These are phyloP conservation scores for Emericellopsis cladophorae DNA, from an alignment of 2,329 filamentous ascomycete species.

Conservation along the genomic window DNA sequence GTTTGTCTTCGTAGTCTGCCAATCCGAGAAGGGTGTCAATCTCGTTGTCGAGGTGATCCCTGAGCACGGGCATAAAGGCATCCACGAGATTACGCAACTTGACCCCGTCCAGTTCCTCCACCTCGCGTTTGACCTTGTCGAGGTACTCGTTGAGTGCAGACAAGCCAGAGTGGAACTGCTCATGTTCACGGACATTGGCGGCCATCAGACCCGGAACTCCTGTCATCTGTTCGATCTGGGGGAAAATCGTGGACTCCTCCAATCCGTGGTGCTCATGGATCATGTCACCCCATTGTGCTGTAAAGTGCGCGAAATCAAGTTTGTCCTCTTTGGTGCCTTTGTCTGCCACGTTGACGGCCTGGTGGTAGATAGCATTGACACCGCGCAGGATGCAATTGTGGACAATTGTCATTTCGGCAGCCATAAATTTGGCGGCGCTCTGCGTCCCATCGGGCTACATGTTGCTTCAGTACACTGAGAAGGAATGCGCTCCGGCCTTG, in stretches of 20 bases:
- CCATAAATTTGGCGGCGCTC: conserved; percentile 6
- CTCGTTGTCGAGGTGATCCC: conserved; percentile 23
- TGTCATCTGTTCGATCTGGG: conserved; percentile 18
- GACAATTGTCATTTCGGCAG: conserved; percentile 17
- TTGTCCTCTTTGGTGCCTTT: conserved; percentile 20
- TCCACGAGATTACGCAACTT: conserved; percentile 18
- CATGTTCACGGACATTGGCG: conserved; percentile 26
- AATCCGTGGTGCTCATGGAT: conserved; percentile 23
- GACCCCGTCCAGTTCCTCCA: conserved; percentile 16
- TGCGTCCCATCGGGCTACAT: conserved; percentile 7
- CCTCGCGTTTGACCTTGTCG: conserved; percentile 10
- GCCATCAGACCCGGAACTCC: conserved; percentile 25
- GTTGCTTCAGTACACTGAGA: too few relatives aligned
- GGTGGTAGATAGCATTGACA: conserved; percentile 23
- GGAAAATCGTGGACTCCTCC: conserved; percentile 26
- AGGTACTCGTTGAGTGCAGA: conserved; percentile 14
- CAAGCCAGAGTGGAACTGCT: conserved; percentile 22
- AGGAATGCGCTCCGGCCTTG: not conserved
- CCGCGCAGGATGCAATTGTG: conserved; percentile 23
- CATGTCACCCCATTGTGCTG: conserved; percentile 15
- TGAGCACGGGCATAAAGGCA: conserved; percentile 18
- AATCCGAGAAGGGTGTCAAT: conserved; percentile 21
- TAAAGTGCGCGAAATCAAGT: conserved; percentile 18
- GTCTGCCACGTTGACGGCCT: conserved; percentile 18
- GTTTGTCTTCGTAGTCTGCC: conserved; percentile 17